Evolutionary conservation across 1,139 yeast species (phyloP).

Genomic region (Pneumocystis carinii): DNA sequence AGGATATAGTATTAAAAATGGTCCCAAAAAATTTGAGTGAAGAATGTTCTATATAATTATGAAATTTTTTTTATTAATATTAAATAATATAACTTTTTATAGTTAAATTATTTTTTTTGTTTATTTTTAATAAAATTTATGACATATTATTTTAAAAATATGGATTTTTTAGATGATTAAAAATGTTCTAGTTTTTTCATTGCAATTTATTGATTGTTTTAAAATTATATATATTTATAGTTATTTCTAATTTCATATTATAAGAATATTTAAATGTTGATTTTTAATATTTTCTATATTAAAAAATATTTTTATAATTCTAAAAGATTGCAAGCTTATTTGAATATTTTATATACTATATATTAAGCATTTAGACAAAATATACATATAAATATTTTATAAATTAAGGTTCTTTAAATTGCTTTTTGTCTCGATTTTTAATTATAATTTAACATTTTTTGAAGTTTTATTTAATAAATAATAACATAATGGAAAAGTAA

Average conservation of each 20-base stretch:
- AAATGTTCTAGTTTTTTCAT: neutral
- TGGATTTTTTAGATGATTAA: neutral
- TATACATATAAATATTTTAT: neutral
- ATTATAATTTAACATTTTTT: too few species aligned
- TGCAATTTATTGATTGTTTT: neutral
- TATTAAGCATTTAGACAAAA: neutral
- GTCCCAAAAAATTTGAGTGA: constrained; percentile 14
- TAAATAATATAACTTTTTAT: neutral
- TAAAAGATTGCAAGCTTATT: neutral
- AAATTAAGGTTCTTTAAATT: neutral
- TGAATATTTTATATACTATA: neutral
- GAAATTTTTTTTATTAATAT: neutral
- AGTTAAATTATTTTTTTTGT: neutral
- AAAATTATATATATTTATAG: neutral
- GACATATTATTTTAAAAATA: neutral
- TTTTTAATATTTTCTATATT: too few species aligned
- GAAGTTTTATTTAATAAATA: too few species aligned
- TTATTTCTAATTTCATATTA: neutral
- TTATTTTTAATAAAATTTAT: neutral
- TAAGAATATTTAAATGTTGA: neutral
- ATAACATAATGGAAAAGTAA: too few species aligned
- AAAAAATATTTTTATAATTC: neutral
- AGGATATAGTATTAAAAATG: constrained; percentile 8
- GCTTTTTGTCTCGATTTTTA: too few species aligned
- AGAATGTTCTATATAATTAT: constrained; percentile 7